These are phyloP conservation scores for Gnomoniopsis sp. DNA, from an alignment of 2,329 filamentous ascomycete species.

Conservation along the genomic window DNA sequence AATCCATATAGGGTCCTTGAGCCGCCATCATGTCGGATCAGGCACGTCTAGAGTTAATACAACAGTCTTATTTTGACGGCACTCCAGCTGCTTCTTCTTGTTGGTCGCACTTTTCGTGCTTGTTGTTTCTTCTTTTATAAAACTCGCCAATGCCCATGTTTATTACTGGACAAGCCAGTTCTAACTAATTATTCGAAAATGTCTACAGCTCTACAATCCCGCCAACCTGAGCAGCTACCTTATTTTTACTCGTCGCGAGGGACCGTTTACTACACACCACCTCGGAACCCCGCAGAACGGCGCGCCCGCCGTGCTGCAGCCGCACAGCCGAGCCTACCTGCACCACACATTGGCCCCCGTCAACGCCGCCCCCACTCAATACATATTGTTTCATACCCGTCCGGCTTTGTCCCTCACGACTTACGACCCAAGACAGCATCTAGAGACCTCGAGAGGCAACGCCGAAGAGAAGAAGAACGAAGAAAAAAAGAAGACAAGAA, in stretches of 20 bases:
- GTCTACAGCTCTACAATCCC: slow-evolving; percentile 10
- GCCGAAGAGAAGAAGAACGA: slow-evolving; percentile 48
- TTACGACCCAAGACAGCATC: slow-evolving; percentile 30
- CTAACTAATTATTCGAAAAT: neutral
- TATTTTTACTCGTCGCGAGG: slow-evolving; percentile 18
- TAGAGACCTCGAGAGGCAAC: slow-evolving; percentile 29
- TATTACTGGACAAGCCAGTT: no score
- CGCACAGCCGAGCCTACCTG: slow-evolving; percentile 28
- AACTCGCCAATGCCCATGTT: neutral
- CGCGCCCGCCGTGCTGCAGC: slow-evolving; percentile 19
- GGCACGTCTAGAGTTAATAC: slow-evolving; percentile 4
- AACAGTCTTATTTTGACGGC: slow-evolving; percentile 1
- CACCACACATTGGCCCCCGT: slow-evolving; percentile 45
- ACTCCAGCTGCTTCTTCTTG: slow-evolving; percentile 4
- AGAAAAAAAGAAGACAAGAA: slow-evolving; percentile 28
- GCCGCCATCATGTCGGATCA: slow-evolving; percentile 15
- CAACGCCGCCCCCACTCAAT: slow-evolving; percentile 53
- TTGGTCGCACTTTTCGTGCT: slow-evolving; percentile 6
- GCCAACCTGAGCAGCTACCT: slow-evolving; percentile 8
- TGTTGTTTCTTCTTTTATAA: neutral
- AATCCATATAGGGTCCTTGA: neutral
- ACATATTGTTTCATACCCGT: slow-evolving; percentile 47
- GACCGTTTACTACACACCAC: slow-evolving; percentile 18
- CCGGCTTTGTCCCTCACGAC: slow-evolving; percentile 38
- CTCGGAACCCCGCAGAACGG: slow-evolving; percentile 20